Conservation (phyloP, 306 rosid genomes). For the Elaeagnus macrophylla region DNA sequence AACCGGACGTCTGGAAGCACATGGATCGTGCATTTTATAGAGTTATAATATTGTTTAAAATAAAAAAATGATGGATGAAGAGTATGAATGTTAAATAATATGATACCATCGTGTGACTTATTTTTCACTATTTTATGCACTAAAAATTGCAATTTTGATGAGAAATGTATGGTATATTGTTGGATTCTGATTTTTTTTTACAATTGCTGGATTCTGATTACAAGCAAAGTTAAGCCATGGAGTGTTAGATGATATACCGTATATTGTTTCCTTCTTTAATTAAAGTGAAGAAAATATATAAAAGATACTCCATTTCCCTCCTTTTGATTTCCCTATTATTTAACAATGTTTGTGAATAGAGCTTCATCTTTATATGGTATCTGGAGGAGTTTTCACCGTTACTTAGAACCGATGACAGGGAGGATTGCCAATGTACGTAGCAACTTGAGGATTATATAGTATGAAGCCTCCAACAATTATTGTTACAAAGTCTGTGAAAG, state of each 20-base stretch:
- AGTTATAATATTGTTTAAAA: too few relatives aligned
- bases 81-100: too few relatives aligned
- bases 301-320: neutral
- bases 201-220: too few relatives aligned
- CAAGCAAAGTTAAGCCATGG: neutral
- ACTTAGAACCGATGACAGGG: slow-evolving; percentile 44
- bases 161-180: neutral
- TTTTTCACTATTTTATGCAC: too few relatives aligned
- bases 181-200: too few relatives aligned
- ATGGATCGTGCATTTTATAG: too few relatives aligned
- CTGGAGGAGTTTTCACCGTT: neutral
- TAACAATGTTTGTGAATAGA: slow-evolving; percentile 5
- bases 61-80: too few relatives aligned
- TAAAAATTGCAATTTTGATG: neutral
- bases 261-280: neutral
- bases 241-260: neutral
- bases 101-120: too few relatives aligned
- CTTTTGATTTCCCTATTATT: neutral
- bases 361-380: neutral
- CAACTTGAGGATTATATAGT: slow-evolving; percentile 73
- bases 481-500: slow-evolving; percentile 63
- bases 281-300: neutral
- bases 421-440: slow-evolving; percentile 88
- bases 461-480: slow-evolving; percentile 85
- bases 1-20: too few relatives aligned